These are phyloP conservation scores for Pleurotus cornucopiae DNA, from an alignment of 768 basidiomycete species.

Conservation along the genomic window DNA sequence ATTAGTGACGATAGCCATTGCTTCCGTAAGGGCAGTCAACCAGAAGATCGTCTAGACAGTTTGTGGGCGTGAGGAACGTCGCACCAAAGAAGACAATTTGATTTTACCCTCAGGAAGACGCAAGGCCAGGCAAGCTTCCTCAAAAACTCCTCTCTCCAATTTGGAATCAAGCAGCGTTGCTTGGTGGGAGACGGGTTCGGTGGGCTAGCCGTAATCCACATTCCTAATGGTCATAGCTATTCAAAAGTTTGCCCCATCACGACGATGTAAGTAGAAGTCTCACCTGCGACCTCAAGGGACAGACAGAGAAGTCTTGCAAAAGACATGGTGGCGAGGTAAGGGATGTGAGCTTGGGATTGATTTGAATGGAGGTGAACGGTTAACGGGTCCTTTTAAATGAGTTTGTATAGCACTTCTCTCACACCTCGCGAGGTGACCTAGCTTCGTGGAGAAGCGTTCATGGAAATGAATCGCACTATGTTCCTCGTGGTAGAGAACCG, in stretches of 20 bases:
- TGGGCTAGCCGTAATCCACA: slow-evolving; percentile 10
- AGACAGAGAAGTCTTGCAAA: slow-evolving; percentile 7
- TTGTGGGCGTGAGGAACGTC: not conserved
- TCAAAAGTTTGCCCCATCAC: not conserved
- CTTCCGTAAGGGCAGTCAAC: slow-evolving; percentile 2
- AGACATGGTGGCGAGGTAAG: slow-evolving; percentile 6
- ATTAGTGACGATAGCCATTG: slow-evolving; percentile 1
- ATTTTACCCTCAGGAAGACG: slow-evolving; percentile 5
- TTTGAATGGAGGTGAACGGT: not conserved
- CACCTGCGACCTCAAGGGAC: slow-evolving; percentile 1
- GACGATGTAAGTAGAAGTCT: not conserved
- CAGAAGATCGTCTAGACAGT: slow-evolving; percentile 5
- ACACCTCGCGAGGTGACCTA: not conserved
- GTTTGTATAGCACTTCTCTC: not conserved
- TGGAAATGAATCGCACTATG: not conserved
- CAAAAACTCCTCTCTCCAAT: slow-evolving; percentile 11
- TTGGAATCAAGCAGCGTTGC: slow-evolving; percentile 4
- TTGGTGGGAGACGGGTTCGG: slow-evolving; percentile 6
- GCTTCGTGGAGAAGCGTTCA: slow-evolving; percentile 3
- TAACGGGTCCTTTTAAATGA: not conserved
- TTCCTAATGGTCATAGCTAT: not conserved
- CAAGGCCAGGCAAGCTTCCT: slow-evolving; percentile 9
- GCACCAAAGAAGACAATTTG: not conserved
- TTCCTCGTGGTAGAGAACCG: not conserved
- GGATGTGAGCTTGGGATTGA: not conserved